Evolutionary conservation across 2,329 filamentous ascomycete species (phyloP), one percentile per base, ranked within the genome.

Genomic region (Neonectria ditissima): DNA sequence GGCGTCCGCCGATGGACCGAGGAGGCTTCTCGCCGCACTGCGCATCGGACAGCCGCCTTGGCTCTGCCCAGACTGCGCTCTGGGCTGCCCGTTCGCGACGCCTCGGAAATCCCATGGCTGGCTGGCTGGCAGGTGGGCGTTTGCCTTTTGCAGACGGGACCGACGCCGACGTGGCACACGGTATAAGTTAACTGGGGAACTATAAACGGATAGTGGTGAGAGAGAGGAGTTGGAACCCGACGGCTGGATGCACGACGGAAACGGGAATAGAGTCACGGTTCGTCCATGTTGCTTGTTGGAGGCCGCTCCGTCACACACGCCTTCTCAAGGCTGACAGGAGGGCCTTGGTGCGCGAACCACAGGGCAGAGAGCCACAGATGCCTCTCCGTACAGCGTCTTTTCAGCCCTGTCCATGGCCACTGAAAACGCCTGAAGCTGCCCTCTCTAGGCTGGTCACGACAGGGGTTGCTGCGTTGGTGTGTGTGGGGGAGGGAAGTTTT

Each of bases 1-100:
- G 32, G n/a, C 39, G 58, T 7, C 34, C 44, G 10, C 52, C n/a
- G 1, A 65, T 39, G 26, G 66, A 68, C 16, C 43, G 62, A 14
- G 52, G 13, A 13, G 34, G 4, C 10, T 14, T 32, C 22, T 18
- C 24, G 45, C 18, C 50, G 30, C 50, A 53, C 41, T 48, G 5
- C 44, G 43, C 43, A 18, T 8, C 39, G 14, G 5, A n/a, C n/a
- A n/a, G 11, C 18, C 14, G 57, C 22, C 43, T 45, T 16, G n/a
- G 13, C n/a, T 50, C 58, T 20, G 50, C 32, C 18, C 16, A 24
- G 16, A 13, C 18, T 13, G 41, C 16, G 18, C n/a, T 41, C 26
- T 44, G 53, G 41, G 14, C 24, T 2, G 14, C 45, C 26, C 22
- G 37, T n/a, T 18, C 47, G 22, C 26, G 18, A 18, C 47, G 47